Base-by-base conservation (phyloP, 345 rosid species). In the Citrus australasica region DNA sequence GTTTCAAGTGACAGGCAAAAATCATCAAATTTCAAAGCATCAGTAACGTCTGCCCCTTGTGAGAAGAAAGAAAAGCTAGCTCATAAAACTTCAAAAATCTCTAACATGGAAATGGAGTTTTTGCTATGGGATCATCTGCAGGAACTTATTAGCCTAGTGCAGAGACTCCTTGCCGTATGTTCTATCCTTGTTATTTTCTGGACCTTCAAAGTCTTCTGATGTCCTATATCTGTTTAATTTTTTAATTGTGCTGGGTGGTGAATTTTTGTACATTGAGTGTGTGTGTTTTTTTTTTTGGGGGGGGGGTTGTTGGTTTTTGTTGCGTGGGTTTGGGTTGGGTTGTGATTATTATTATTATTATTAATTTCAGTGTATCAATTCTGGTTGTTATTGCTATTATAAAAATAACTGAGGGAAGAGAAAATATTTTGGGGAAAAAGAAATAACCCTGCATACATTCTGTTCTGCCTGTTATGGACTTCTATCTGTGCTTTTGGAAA, bases 81-180 rank as follows among this genome's bases (percentile, higher is more conserved):
- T 66, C 55, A 46, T 48, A 79, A 58, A 74, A 67, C 85, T 78
- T 79, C 81, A 74, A 82, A 80, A 75, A 83, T 67, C 73, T 73
- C 82, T 35, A 80, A 69, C 62, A 48, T 62, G 77, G 88, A 84
- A 60, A 67, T 73, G 79, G 86, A 83, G 64, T 71, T 40, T 82
- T 83, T 93, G 80, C 92, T 95, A 66, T 93, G 92, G 94, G 68
- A 86, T 83, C 86, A 87, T 75, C 77, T 92, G 58, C 85, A 84
- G 42, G 92, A 88, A 69, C 89, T 95, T 40, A 79, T 74, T 46
- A 42, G 25, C 79, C 85, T 93, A 75, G 88, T 88, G 75, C 88
- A 92, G 78, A 87, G 83, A 83, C 93, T 95, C 55, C 80, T 82
- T 38, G 88, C 90, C 58, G 98, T 95, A 93, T 73, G 93, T 79